Base-by-base conservation (phyloP, 805 yeast genomes). In the Kuraishia piskuri region DNA sequence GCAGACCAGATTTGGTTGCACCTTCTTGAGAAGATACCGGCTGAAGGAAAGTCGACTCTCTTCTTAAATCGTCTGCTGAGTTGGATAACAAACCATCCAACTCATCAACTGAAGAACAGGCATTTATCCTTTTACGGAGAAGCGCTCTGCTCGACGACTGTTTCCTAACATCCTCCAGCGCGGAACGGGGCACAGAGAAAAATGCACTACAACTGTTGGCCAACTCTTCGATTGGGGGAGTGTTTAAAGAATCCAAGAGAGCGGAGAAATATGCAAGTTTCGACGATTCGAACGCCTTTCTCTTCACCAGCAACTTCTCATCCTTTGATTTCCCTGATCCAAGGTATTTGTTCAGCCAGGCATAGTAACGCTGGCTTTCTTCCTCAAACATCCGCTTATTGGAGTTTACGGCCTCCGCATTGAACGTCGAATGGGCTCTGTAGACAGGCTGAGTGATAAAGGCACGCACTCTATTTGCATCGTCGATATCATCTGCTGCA, bases 1-100 rank as follows among this genome's bases (percentile, higher is more conserved):
- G 63, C 12, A 82, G 73, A 0, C 86, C 88, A 0, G 70, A 56
- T 54, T 65, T 66, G 9, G 9, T 31, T n/a, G 40, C 40, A 31
- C n/a, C 40, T 3, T 31, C 40, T n/a, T 31, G 40, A 31, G 40
- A 31, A 12, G 40, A 7, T 10, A 31, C 40, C 7, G 40, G 40
- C n/a, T 31, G 40, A 10, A 31, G 40, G 40, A 31, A 31, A 10
- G 9, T 25, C 10, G 31, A 25, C 10, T 25, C 31, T 7, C 31
- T 10, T n/a, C n/a, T n/a, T n/a, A n/a, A n/a, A n/a, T n/a, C n/a
- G n/a, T n/a, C n/a, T n/a, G n/a, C n/a, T n/a, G n/a, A n/a, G n/a
- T n/a, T n/a, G n/a, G 40, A 31, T 10, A 31, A 12, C 4, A 31
- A n/a, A 12, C 40, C 14, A 10, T 31, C 40, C 17, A 31, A 10